Percentiles rank a stretch among this genome's conserved stretches.
Conservation (phyloP, 495 filamentous ascomycete genomes). For the Penicillium pancosmium region DNA sequence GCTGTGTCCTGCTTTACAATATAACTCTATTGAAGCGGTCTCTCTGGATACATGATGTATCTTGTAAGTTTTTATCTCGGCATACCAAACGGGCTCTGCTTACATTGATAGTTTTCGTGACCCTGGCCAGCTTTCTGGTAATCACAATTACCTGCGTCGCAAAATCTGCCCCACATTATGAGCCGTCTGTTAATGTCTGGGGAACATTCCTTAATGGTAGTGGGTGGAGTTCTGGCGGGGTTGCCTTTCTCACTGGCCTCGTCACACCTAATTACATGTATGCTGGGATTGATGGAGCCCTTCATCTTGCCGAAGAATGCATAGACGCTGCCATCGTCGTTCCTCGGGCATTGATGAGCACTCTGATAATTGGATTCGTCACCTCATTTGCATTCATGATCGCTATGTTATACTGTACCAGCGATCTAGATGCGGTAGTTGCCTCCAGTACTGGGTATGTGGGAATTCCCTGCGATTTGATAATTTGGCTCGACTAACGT, state of each 20-base stretch:
- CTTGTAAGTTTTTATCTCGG: slow-evolving; percentile 21
- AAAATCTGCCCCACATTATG: slow-evolving; percentile 21
- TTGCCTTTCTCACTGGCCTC: slow-evolving; percentile 35
- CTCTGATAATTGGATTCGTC: slow-evolving; percentile 31
- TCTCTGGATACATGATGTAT: slow-evolving; percentile 32
- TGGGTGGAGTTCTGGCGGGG: slow-evolving; percentile 32
- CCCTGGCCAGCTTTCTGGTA: slow-evolving; percentile 18
- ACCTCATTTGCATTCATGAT: slow-evolving; percentile 34
- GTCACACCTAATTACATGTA: slow-evolving; percentile 33
- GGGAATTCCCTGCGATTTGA: too few relatives aligned
- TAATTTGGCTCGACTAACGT: neutral
- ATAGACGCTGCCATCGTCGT: slow-evolving; percentile 26
- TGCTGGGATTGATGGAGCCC: slow-evolving; percentile 37
- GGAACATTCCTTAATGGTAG: slow-evolving; percentile 31
- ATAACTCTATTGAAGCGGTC: slow-evolving; percentile 24
- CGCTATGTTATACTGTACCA: slow-evolving; percentile 33
- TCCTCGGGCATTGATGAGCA: slow-evolving; percentile 32
- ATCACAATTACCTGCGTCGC: slow-evolving; percentile 31
- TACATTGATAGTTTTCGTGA: slow-evolving; percentile 18
- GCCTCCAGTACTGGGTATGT: slow-evolving; percentile 27
- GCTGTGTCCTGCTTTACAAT: slow-evolving; percentile 26
- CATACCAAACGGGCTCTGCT: neutral
- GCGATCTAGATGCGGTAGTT: slow-evolving; percentile 20
- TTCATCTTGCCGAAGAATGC: slow-evolving; percentile 41
- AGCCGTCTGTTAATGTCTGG: slow-evolving; percentile 29